These are phyloP conservation scores for Spathaspora girioi DNA, from an alignment of 805 yeast genomes.

Conservation along the genomic window DNA sequence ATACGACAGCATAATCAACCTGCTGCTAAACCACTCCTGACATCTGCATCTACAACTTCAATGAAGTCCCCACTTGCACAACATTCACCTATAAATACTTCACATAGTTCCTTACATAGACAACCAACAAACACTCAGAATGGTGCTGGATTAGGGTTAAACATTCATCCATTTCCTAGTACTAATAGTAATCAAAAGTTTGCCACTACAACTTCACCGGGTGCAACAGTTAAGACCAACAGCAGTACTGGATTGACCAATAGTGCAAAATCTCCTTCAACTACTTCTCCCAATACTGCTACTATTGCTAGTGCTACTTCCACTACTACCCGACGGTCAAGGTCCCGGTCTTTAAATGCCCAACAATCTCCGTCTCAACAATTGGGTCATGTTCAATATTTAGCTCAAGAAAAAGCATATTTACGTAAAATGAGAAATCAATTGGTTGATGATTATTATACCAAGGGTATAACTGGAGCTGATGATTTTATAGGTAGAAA, in stretches of 20 bases:
- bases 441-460: slow-evolving; percentile 65
- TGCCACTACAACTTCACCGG: not conserved
- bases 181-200: not conserved
- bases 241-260: not conserved
- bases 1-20: not conserved
- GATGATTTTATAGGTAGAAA: slow-evolving; percentile 14
- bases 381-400: slow-evolving; percentile 25
- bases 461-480: slow-evolving; percentile 55
- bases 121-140: not conserved
- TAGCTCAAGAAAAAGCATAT: slow-evolving; percentile 66
- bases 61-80: not conserved
- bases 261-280: not conserved
- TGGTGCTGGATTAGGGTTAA: not conserved
- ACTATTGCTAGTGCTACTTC: too few relatives aligned
- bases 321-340: not conserved
- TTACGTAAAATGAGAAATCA: slow-evolving; percentile 59
- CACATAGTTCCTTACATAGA: not conserved
- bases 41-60: not conserved
- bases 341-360: not conserved
- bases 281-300: not conserved
- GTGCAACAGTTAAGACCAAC: too few relatives aligned
- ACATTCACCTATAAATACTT: not conserved
- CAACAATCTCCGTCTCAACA: slow-evolving; percentile 2
- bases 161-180: too few relatives aligned
- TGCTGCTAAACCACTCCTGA: not conserved